Evolutionary conservation across 495 filamentous ascomycete species (phyloP), one percentile per base, ranked within the genome.

Genomic region (Trichoderma erinaceum): DNA sequence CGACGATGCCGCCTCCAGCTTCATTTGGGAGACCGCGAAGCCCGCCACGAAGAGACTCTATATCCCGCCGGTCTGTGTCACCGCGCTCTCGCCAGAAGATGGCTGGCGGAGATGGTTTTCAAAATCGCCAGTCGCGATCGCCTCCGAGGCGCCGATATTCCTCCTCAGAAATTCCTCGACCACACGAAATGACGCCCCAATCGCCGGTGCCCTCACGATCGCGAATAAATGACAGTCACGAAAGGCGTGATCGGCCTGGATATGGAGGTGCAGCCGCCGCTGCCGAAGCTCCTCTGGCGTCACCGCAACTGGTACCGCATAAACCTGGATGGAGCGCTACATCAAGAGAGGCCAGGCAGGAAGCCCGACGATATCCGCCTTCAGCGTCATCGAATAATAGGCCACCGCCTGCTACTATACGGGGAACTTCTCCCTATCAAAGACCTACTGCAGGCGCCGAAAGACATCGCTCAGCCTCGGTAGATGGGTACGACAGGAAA

Each of bases 321-420:
- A 61, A 61, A 32, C n/a, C 56, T 27, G 56, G 29, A 32, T 27
- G 56, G 25, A 61, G 16, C 56, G 11, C 12, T 11, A 29, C 56
- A 13, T 61, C 56, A 32, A 61, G 56, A 25, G 56, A 61, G 56
- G 56, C 56, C 13, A 29, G 56, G 56, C 56, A 61, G 25, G 56
- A 61, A 21, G 56, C 56, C 25, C 56, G 56, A 32, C 56, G 56
- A 29, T 61, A 61, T 61, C 56, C 56, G 56, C 56, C 56, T 32
- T 61, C 56, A 32, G 56, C 56, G 0, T 61, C 56, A 35, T 15
- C 56, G 15, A 61, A 61, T 18, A 29, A 61, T 32, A 61, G 56
- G 27, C 56, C 56, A 32, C 56, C 35, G 56, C 56, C 56, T 32
- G 25, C 56, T 29, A 29, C 1, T 29, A 16, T 10, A 25, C 23